These are phyloP conservation scores for Aspergillus clavatus DNA, from an alignment of 2,329 filamentous ascomycete genomes.

Conservation along the genomic window DNA sequence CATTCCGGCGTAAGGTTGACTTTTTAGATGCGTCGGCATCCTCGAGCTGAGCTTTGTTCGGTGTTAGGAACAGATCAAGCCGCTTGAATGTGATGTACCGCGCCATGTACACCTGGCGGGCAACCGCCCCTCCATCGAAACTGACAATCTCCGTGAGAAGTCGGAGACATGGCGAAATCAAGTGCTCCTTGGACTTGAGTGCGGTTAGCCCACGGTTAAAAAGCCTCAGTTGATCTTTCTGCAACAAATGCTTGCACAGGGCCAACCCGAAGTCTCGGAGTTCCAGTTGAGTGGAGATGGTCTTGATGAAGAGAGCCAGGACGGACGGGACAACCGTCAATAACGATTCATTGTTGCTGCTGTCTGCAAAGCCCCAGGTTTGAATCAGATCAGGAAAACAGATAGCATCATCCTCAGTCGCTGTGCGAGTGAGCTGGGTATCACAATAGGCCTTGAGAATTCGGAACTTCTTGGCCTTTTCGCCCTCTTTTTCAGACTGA, in stretches of 20 bases:
- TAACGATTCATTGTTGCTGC: conserved; percentile 73
- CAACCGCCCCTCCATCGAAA: conserved; percentile 79
- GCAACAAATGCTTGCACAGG: conserved; percentile 75
- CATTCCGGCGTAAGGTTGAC: conserved; percentile 77
- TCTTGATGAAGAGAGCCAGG: conserved; percentile 73
- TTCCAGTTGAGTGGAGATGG: conserved; percentile 68
- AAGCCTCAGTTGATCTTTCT: conserved; percentile 74
- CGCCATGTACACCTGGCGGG: conserved; percentile 70
- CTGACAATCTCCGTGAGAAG: conserved; percentile 79
- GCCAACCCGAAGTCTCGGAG: conserved; percentile 70
- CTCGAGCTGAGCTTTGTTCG: conserved; percentile 52
- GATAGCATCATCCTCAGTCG: conserved; percentile 51
- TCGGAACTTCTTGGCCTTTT: conserved; percentile 37
- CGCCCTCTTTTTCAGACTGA: conserved; percentile 31
- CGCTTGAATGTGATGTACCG: conserved; percentile 75
- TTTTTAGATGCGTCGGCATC: conserved; percentile 62
- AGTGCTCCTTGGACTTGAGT: conserved; percentile 75
- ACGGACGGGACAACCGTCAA: conserved; percentile 76
- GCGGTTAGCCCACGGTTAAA: conserved; percentile 73
- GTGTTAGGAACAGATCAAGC: conserved; percentile 72
- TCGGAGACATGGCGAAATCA: conserved; percentile 83
- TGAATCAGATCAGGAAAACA: conserved; percentile 78
- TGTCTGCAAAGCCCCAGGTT: conserved; percentile 78
- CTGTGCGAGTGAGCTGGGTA: conserved; percentile 47
- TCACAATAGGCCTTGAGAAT: conserved; percentile 48